Conservation (phyloP, 2,329 filamentous ascomycete species). For the Aspergillus hiratsukae region DNA sequence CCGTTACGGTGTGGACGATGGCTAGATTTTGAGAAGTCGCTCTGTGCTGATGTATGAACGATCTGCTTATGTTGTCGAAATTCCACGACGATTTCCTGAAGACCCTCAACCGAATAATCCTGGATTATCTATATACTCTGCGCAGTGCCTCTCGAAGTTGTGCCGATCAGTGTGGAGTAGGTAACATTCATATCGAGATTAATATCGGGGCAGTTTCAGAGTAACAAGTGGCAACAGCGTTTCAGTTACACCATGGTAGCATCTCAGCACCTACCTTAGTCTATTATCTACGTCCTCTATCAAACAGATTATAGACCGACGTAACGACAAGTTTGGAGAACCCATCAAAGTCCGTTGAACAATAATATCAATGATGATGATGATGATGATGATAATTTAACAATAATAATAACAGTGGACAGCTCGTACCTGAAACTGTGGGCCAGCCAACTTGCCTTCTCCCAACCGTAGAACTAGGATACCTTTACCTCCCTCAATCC, state of each 20-base stretch:
- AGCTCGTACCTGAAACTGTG: not conserved
- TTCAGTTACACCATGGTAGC: not conserved
- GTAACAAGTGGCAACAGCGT: constrained; percentile 5
- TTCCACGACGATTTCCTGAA: not conserved
- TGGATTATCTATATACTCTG: not conserved
- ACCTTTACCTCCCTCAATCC: not conserved
- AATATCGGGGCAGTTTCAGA: constrained; percentile 8
- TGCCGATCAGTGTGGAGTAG: not conserved
- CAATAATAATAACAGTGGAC: not conserved
- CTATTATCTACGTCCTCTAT: not conserved
- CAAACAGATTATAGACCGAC: not conserved
- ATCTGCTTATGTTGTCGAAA: not conserved
- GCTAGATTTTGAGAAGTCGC: constrained; percentile 59
- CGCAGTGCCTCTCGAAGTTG: not conserved
- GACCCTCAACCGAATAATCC: not conserved
- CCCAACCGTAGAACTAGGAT: not conserved
- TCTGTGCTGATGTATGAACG: constrained; percentile 23
- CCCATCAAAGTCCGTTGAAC: not conserved
- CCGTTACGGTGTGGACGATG: constrained; percentile 70
- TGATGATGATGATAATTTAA: not conserved
- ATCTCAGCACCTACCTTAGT: not conserved
- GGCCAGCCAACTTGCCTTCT: not conserved
- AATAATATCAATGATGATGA: too few species aligned
- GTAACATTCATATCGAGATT: not conserved
- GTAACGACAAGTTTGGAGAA: not conserved